Base-by-base conservation (phyloP, 371 early-diverging fungal species). In the Nematocida minor region DNA sequence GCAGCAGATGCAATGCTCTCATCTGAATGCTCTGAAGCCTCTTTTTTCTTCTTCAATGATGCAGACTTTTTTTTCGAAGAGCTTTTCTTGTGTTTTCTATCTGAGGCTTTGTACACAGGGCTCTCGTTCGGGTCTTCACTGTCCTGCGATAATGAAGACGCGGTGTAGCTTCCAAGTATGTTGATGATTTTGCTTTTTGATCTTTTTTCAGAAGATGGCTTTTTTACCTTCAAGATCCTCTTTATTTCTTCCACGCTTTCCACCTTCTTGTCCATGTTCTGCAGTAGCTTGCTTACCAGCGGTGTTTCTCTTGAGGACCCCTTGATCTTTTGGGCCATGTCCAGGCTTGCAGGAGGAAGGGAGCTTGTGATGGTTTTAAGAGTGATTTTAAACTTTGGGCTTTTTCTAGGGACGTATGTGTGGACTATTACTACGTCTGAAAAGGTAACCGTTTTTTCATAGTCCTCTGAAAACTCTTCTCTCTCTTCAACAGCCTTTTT, bases 161-260 rank as follows among this genome's bases (percentile, higher is more conserved):
- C 51, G 2, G 71, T 63, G 48, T 74, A 74, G 9, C 77, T 32
- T 25, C 60, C 77, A 16, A 74, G 64, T 46, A 74, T 74, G 34
- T 46, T 74, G 2, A 74, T 36, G 14, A 74, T 64, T 36, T 53
- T 44, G 38, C 66, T 74, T 34, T 62, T 57, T 4, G 31, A 38
- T 38, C 57, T 27, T 51, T 2, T 41, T 40, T 34, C 64, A 7
- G 16, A 7, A 6, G 7, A 9, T 0, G 16, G 54, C 55, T 22
- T 53, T 27, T 25, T 42, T 4, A 4, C 6, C 3, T 25, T 6
- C 18, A 70, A n/a, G 25, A 57, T 25, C 14, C 16, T 29, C 38
- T 44, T 27, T 16, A 38, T 4, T 27, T 16, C 18, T 16, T 74
- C 66, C 1, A 66, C 16, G 0, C 7, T 7, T 40, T 34, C 22